Evolutionary conservation across 139 green algal genomes (phyloP), one percentile per base, ranked within the genome.

Genomic region (Chlorella sp.): DNA sequence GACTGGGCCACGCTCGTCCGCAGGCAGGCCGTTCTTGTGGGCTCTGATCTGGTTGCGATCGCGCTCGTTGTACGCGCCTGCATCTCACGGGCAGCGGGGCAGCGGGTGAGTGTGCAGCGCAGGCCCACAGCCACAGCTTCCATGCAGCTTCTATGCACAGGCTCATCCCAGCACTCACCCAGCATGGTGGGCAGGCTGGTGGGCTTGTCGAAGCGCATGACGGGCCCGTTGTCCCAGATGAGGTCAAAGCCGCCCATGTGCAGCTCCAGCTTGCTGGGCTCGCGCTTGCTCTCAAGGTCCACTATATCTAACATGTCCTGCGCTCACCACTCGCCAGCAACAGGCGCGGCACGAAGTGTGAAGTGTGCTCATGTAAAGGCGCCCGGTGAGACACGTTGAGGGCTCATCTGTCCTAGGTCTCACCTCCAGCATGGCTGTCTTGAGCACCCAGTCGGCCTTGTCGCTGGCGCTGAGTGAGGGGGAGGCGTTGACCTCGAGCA

Each of bases 401-500:
- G n/a, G n/a, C n/a, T n/a, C n/a, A n/a, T n/a, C n/a, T n/a, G n/a
- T n/a, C n/a, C n/a, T n/a, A n/a, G n/a, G n/a, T n/a, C n/a, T 63
- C 68, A 89, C 87, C 69, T 94, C 85, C 3, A 94, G 77, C 82
- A 94, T 87, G 27, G 72, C 85, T 34, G 77, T 85, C 74, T 94
- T 94, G 64, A 94, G 83, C 36, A 79, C 75, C 50, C 77, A 83
- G 79, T 94, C 89, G 1, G 67, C 62, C 62, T 74, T 75, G 50
- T 89, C 88, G 49, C 82, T 82, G 22, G 83, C 82, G 0, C 71
- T 84, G 42, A 95, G 79, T 1, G 74, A 86, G 17, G 89, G 89
- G 23, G 81, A 90, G 20, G 89, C 88, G 51, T 95, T 95, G 42
- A 92, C 87, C 76, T 90, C 86, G 10, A 91, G 74, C 23, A 91